A percentile compares a stretch with the other conserved stretches of the same genome.
Evolutionary conservation across 2,329 filamentous ascomycete genomes (phyloP).

Genomic region (Apiospora aurea): DNA sequence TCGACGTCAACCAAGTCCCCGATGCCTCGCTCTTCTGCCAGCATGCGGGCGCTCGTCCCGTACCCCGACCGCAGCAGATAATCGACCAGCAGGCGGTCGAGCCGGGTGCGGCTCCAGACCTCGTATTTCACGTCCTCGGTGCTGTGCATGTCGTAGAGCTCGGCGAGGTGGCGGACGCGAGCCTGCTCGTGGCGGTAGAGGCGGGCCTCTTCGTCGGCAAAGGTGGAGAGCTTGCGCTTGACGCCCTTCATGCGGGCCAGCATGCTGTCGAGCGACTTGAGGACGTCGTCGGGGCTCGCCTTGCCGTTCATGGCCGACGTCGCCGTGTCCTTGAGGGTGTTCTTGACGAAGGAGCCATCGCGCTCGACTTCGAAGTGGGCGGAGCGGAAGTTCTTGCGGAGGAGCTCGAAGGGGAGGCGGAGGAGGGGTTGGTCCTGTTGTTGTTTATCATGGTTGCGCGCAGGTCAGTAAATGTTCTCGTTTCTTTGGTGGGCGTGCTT

Average conservation of each 20-base stretch:
- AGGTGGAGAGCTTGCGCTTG: constrained; percentile 82
- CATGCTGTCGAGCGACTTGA: constrained; percentile 84
- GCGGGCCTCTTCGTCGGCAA: constrained; percentile 80
- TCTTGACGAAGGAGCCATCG: constrained; percentile 68
- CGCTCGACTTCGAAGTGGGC: constrained; percentile 80
- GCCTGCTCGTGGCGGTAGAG: constrained; percentile 79
- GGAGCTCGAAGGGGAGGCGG: constrained; percentile 89
- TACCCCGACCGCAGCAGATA: constrained; percentile 89
- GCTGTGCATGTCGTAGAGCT: constrained; percentile 79
- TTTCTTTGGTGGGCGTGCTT: constrained; percentile 11
- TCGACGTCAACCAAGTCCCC: constrained; percentile 85
- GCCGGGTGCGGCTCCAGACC: constrained; percentile 80
- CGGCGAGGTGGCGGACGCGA: constrained; percentile 80
- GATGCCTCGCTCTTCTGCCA: constrained; percentile 79
- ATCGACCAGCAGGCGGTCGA: constrained; percentile 90
- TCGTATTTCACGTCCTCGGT: constrained; percentile 95
- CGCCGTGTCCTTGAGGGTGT: constrained; percentile 67
- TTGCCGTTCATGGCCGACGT: constrained; percentile 70
- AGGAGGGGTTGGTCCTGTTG: constrained; percentile 89
- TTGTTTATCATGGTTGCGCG: background rate
- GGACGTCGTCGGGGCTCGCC: constrained; percentile 72
- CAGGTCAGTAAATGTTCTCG: constrained; percentile 4
- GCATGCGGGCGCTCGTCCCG: constrained; percentile 73
- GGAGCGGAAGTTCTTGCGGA: constrained; percentile 92
- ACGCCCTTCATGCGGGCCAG: constrained; percentile 83